Base-by-base conservation (phyloP, 1,284 basidiomycete species). In the Bjerkandera adusta region DNA sequence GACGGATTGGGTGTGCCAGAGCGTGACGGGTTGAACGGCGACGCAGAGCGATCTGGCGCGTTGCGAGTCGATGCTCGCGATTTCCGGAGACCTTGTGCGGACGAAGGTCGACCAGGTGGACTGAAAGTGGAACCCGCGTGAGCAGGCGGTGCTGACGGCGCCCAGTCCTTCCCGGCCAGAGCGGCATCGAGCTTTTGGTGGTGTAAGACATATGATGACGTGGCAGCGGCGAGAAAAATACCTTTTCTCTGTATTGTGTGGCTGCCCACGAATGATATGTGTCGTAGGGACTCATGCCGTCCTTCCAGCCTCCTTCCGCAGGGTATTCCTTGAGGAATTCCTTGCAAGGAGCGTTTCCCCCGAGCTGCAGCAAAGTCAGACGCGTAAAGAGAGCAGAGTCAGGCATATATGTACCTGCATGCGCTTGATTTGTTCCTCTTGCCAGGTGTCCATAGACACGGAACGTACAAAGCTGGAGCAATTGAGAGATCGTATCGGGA, bases 371-470 rank as follows among this genome's bases (percentile, higher is more conserved):
- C 36, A 41, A 45, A 49, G 52, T 51, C 47, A 51, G 49, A 52
- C 39, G 44, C 34, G 43, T 41, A 41, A 39, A 42, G 40, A 45
- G 36, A 46, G 43, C 48, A 46, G 42, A 15, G n/a, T 27, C 2
- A 22, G n/a, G 22, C 16, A 29, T 43, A 43, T 46, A 48, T 53
- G 42, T 36, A 91, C 89, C 80, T 89, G 83, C 91, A 97, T 96
- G 55, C 92, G 83, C 60, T 73, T 84, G 56, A 96, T 73, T 66
- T 97, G 93, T 45, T 93, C 90, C 32, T 85, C 81, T 49, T 91
- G 88, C 93, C 93, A 97, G 58, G 92, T 88, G 69, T 96, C 93
- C 93, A 97, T 97, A 47, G 92, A 94, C 57, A 92, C 82, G 39
- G 89, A 93, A 60, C 92, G 79, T 45, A 96, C 90, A 68, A 95